phyloP scores from a whole-genome alignment of 495 filamentous ascomycete genomes.

The Astrocystis sublimbata region DNA sequence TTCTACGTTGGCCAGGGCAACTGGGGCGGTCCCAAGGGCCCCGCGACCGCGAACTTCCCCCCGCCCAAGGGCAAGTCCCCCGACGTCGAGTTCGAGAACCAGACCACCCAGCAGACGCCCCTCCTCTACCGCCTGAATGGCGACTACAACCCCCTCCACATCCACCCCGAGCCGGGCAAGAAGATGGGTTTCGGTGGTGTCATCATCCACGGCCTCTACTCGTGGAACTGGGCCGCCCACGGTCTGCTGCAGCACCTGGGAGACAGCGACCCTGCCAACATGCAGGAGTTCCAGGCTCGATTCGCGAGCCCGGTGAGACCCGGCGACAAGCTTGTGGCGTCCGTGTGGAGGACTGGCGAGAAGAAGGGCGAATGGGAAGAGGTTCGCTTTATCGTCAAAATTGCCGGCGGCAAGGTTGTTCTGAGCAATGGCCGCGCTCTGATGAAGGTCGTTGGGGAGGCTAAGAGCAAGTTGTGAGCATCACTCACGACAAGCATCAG shows the following conservation, averaged over 20 bases:
- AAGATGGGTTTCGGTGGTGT: conserved; percentile 89
- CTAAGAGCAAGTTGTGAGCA: conserved; percentile 65
- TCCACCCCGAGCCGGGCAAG: conserved; percentile 75
- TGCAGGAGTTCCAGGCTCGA: conserved; percentile 83
- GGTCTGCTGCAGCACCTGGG: conserved; percentile 71
- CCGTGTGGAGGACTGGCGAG: conserved; percentile 66
- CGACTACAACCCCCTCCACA: conserved; percentile 90
- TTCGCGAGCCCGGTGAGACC: conserved; percentile 83
- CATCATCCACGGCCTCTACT: conserved; percentile 87
- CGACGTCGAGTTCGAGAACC: conserved; percentile 69
- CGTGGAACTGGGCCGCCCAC: conserved; percentile 80
- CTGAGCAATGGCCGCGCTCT: conserved; percentile 82
- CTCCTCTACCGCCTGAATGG: conserved; percentile 82
- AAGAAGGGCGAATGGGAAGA: conserved; percentile 75
- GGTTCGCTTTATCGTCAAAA: conserved; percentile 71
- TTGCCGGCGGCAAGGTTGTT: conserved; percentile 72
- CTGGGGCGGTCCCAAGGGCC: conserved; percentile 91
- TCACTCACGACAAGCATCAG: conserved; percentile 2
- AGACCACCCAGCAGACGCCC: conserved; percentile 68
- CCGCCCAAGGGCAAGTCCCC: conserved; percentile 70
- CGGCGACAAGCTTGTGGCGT: conserved; percentile 67
- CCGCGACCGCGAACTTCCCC: conserved; percentile 70
- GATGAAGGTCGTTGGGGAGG: conserved; percentile 60
- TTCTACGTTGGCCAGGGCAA: conserved; percentile 84
- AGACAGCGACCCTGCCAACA: conserved; percentile 71